phyloP scores from a whole-genome alignment of 305 asterid species.

The Fraxinus paxiana region DNA sequence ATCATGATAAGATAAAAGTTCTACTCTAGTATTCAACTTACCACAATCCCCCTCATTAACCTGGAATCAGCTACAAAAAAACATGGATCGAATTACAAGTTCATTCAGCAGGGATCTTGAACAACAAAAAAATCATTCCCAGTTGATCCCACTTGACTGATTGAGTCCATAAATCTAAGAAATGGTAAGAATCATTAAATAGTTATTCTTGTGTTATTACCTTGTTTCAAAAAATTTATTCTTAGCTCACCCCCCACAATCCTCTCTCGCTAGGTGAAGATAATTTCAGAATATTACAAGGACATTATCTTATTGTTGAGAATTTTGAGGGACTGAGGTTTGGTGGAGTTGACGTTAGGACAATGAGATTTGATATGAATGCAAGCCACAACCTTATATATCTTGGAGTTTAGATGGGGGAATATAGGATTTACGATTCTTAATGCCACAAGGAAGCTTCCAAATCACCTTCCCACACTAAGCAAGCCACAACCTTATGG shows the following conservation, averaged over 20 bases:
- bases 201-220: background rate
- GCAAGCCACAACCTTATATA: background rate
- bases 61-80: background rate
- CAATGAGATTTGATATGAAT: background rate
- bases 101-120: background rate
- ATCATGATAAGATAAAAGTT: background rate
- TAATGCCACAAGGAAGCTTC: background rate
- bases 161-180: background rate
- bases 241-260: background rate
- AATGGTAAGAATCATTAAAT: background rate
- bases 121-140: background rate
- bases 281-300: background rate
- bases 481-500: background rate
- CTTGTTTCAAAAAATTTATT: background rate
- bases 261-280: background rate
- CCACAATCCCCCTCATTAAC: background rate
- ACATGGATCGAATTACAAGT: background rate
- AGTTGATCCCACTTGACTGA: background rate
- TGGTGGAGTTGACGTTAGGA: background rate
- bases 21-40: background rate
- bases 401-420: background rate
- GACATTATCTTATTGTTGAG: background rate
- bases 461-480: background rate
- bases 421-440: background rate
- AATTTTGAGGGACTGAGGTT: background rate